Percentiles rank a stretch among this genome's conserved stretches.
Conservation (phyloP, 140 eudicot genomes). For the Anethum foeniculum region DNA sequence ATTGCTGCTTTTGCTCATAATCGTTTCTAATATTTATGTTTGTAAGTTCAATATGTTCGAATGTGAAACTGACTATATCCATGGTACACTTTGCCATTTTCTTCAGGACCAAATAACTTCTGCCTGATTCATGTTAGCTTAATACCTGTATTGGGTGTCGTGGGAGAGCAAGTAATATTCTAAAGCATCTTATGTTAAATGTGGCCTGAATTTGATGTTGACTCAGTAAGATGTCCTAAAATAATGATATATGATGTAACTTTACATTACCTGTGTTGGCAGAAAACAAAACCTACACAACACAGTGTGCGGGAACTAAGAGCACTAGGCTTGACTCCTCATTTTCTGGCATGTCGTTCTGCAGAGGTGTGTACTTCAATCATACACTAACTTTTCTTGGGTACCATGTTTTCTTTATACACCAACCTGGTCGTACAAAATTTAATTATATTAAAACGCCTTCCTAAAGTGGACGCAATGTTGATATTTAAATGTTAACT, state of each 20-base stretch:
- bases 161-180: conserved; percentile 80
- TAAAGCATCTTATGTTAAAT: background rate
- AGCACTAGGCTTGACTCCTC: conserved; percentile 96
- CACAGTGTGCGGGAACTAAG: conserved; percentile 95
- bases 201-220: conserved; percentile 11
- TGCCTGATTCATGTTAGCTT: conserved; percentile 91
- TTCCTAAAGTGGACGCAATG: background rate
- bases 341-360: conserved; percentile 93
- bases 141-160: conserved; percentile 91
- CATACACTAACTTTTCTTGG: background rate
- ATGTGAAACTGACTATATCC: conserved; percentile 15
- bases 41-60: background rate
- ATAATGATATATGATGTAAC: conserved; percentile 1
- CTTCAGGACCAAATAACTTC: conserved; percentile 78
- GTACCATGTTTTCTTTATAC: background rate
- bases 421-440: background rate
- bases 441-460: background rate
- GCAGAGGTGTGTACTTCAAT: conserved; percentile 48
- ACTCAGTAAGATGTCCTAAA: background rate
- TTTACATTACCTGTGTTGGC: conserved; percentile 7
- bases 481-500: background rate
- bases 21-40: conserved; percentile 4
- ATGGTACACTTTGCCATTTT: conserved; percentile 7
- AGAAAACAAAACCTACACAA: conserved; percentile 98
- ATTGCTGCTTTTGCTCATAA: background rate